phyloP scores from a whole-genome alignment of 169 alveolate genomes.

The Plasmodium gonderi region DNA sequence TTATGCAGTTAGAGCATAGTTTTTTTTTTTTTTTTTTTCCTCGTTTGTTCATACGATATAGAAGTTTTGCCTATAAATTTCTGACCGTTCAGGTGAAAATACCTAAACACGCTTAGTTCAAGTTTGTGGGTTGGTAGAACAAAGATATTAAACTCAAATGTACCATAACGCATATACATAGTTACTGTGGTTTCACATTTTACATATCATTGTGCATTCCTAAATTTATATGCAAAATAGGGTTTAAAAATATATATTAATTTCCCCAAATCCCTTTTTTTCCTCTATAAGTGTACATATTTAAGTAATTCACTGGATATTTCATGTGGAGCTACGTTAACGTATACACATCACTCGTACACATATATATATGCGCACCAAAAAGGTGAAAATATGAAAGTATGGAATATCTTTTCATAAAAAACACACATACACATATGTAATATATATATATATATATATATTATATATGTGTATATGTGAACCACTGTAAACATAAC shows the following conservation, averaged over 20 bases:
- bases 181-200: too few relatives aligned
- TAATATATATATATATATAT: too few relatives aligned
- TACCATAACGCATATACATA: neutral
- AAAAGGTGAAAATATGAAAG: neutral
- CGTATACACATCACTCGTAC: neutral
- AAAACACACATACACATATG: neutral
- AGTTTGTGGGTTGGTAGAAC: neutral
- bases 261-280: too few relatives aligned
- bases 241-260: too few relatives aligned
- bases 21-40: neutral
- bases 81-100: neutral
- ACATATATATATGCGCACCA: neutral
- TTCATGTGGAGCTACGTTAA: neutral
- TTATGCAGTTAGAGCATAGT: neutral
- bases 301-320: too few relatives aligned
- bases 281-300: too few relatives aligned
- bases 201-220: too few relatives aligned
- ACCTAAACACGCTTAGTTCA: neutral
- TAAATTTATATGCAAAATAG: too few relatives aligned
- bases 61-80: neutral
- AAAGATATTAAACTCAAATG: neutral
- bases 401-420: neutral
- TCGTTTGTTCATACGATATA: neutral
- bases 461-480: too few relatives aligned
- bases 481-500: too few relatives aligned